Base-by-base conservation (phyloP, 106 monocot species). In the Dioscorea dumetorum region DNA sequence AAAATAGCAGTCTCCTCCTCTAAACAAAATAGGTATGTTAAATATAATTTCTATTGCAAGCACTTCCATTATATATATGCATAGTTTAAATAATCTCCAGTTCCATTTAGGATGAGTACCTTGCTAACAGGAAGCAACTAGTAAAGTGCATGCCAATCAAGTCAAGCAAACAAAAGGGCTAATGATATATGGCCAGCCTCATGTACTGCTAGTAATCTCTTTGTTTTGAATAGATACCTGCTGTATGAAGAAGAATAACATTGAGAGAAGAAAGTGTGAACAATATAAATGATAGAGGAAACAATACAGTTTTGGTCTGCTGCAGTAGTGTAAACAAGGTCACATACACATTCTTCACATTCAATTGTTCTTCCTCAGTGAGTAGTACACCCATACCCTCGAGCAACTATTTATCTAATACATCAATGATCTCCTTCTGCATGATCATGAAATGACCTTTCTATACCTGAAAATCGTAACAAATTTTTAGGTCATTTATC, bases 101-200 rank as follows among this genome's bases (percentile, higher is more conserved):
- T 50, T 24, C 34, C 34, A 34, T 3, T 34, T 4, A 62, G 41
- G 60, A 63, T 23, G 18, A 53, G 18, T 73, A 91, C 91, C 92
- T 92, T 88, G 54, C 91, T 88, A 78, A 88, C 92, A 76, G 92
- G 92, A 85, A 92, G 92, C 71, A 92, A 76, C 73, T 92, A 88
- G 64, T 88, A 92, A 67, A 92, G 88, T 64, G 92, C 92, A 85
- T 92, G 92, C 92, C 88, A 92, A 83, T 92, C 92, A 79, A 78
- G 88, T 28, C 73, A 67, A 16, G 92, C 88, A 68, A 92, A 92
- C 33, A n/a, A n/a, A n/a, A n/a, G n/a, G n/a, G n/a, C n/a, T n/a
- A n/a, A n/a, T n/a, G n/a, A n/a, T n/a, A n/a, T 74, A 76, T 92
- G 92, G 60, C 92, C 92, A 78, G 92, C 92, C 72, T 92, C 92